Base-by-base conservation (phyloP, 495 filamentous ascomycete genomes). In the Penicillium parvum region DNA sequence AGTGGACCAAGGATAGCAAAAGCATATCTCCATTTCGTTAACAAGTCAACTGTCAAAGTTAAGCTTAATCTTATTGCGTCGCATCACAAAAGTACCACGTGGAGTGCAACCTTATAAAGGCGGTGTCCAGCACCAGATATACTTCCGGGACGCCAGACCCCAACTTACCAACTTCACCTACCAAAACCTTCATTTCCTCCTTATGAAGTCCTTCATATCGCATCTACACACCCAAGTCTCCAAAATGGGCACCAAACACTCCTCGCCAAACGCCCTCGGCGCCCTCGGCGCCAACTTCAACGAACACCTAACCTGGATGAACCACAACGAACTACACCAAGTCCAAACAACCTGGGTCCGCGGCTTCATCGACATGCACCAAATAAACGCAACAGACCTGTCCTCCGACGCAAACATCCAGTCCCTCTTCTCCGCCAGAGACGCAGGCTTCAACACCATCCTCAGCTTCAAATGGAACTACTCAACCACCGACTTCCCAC, bases 351-450 rank as follows among this genome's bases (percentile, higher is more conserved):
- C 18, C n/a, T 50, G 47, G 47, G 36, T 50, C 36, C 40, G 47
- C 35, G 47, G 47, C 29, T 50, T 50, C 35, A 30, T 50, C 19
- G 47, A 50, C 41, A 50, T 50, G 47, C 47, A 50, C 21, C 47
- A 36, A 19, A 45, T 50, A 16, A 29, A 50, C 29, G 29, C 10
- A 21, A n/a, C 20, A 40, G 10, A n/a, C 22, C 15, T 12, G 21
- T n/a, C n/a, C 20, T 17, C 44, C 29, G 36, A 45, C 29, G 26
- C 40, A 3, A 50, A 50, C 32, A 40, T 50, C 1, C 33, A 45
- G 26, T 21, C 40, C 15, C 35, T 50, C 5, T 50, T 45, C 23
- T 11, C 7, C 1, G 47, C 39, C 21, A 40, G 40, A 21, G 40
- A 50, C 10, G 36, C 47, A 2, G 40, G 40, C 14, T 50, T 26